Evolutionary conservation across 2,329 filamentous ascomycete genomes (phyloP).

Genomic region (Epichloe gansuensis): DNA sequence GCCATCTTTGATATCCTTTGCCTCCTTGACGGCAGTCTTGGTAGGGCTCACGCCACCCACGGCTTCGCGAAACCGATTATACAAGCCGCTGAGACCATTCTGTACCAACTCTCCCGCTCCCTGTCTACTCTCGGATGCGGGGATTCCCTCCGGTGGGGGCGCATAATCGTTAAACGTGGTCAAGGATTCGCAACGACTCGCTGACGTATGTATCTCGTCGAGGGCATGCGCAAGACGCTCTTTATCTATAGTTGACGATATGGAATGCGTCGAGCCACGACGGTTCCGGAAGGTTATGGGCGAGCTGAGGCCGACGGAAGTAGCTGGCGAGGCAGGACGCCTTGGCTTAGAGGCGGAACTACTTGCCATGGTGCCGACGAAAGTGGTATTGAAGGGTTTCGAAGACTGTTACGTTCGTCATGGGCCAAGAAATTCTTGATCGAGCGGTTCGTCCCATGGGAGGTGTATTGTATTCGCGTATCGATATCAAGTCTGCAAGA

Average conservation of each 20-base stretch:
- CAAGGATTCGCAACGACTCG: slow-evolving; percentile 71
- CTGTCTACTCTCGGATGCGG: slow-evolving; percentile 53
- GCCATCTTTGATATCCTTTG: slow-evolving; percentile 24
- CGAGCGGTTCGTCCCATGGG: slow-evolving; percentile 1
- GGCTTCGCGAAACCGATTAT: slow-evolving; percentile 71
- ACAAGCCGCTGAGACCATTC: slow-evolving; percentile 78
- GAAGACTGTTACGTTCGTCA: slow-evolving; percentile 7
- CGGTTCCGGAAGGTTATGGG: slow-evolving; percentile 21
- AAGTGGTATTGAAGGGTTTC: background rate
- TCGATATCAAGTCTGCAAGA: slow-evolving; percentile 5
- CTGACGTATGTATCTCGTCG: slow-evolving; percentile 77
- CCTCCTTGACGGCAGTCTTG: slow-evolving; percentile 23
- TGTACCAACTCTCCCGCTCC: slow-evolving; percentile 64
- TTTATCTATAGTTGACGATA: slow-evolving; percentile 42
- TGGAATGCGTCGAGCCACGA: slow-evolving; percentile 28
- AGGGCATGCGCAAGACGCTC: slow-evolving; percentile 67
- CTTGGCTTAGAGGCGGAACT: slow-evolving; percentile 18
- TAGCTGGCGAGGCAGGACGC: slow-evolving; percentile 17
- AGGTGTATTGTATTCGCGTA: background rate
- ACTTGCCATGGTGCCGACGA: slow-evolving; percentile 16
- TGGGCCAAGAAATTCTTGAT: background rate
- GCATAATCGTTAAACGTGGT: slow-evolving; percentile 94
- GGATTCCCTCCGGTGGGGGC: slow-evolving; percentile 49
- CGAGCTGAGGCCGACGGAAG: slow-evolving; percentile 14
- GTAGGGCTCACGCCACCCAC: slow-evolving; percentile 54